Conservation (phyloP, 768 basidiomycete species). For the Leccinum fibrillosum region DNA sequence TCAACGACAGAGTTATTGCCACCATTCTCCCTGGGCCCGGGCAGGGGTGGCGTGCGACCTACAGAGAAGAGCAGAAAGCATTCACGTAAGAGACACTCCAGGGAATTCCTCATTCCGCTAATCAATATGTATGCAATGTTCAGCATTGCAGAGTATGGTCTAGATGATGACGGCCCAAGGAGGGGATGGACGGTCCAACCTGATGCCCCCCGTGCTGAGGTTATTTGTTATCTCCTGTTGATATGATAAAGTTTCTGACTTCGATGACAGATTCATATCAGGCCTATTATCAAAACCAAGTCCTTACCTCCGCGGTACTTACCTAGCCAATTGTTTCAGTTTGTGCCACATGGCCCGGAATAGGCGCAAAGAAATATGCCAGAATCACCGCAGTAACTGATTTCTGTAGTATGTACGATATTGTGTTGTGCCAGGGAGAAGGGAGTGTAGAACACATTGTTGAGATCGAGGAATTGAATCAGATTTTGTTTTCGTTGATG, state of each 20-base stretch:
- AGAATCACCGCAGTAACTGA: not conserved
- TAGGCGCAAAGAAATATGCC: not conserved
- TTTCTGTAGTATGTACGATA: too few relatives aligned
- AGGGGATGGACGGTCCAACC: not conserved
- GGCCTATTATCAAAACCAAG: not conserved
- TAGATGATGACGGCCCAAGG: too few relatives aligned
- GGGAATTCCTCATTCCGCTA: not conserved
- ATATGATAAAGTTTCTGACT: not conserved
- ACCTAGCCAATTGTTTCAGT: not conserved
- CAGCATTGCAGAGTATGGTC: not conserved
- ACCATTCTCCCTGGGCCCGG: not conserved
- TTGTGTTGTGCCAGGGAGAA: too few relatives aligned
- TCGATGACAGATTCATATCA: not conserved
- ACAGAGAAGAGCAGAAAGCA: not conserved
- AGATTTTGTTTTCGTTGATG: too few relatives aligned
- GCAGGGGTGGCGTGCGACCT: not conserved
- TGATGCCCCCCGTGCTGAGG: not conserved
- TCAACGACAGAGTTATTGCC: not conserved
- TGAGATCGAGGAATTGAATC: too few relatives aligned
- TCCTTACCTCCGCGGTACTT: not conserved
- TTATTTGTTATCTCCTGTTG: not conserved
- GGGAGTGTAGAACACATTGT: too few relatives aligned
- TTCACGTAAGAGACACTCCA: not conserved
- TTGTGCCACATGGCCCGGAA: too few relatives aligned
- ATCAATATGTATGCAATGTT: not conserved